Evolutionary conservation across 305 asterid species (phyloP).

Genomic region (Fraxinus nigra): DNA sequence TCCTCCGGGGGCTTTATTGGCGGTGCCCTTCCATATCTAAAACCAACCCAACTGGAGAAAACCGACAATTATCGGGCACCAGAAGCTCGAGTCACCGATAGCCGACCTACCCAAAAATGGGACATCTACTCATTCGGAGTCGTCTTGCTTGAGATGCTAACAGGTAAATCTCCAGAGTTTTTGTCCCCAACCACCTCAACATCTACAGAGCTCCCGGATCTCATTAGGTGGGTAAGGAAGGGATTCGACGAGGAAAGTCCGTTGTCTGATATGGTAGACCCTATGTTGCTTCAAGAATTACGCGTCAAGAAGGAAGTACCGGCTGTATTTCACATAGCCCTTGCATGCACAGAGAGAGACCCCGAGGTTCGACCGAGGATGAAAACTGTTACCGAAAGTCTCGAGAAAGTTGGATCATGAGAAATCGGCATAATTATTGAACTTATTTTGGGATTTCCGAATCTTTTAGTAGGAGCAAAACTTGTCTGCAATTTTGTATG

Average conservation of each 20-base stretch:
- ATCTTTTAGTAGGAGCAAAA: slow-evolving; percentile 7
- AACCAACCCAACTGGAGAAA: slow-evolving; percentile 54
- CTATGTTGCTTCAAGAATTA: slow-evolving; percentile 68
- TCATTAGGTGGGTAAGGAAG: slow-evolving; percentile 88
- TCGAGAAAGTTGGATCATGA: slow-evolving; percentile 69
- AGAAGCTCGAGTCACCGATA: slow-evolving; percentile 59
- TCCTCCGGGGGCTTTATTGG: slow-evolving; percentile 92
- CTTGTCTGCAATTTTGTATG: neutral
- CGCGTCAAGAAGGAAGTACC: slow-evolving; percentile 90
- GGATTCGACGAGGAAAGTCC: slow-evolving; percentile 82
- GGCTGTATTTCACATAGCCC: slow-evolving; percentile 68
- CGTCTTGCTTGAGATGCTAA: slow-evolving; percentile 71
- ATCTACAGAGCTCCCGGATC: slow-evolving; percentile 60
- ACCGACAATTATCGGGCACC: slow-evolving; percentile 76
- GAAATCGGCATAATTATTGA: neutral
- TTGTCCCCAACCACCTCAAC: slow-evolving; percentile 69
- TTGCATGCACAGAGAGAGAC: slow-evolving; percentile 82
- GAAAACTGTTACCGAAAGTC: slow-evolving; percentile 74
- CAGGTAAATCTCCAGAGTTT: slow-evolving; percentile 83
- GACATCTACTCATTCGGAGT: slow-evolving; percentile 92
- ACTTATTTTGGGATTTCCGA: neutral
- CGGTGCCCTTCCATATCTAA: slow-evolving; percentile 73
- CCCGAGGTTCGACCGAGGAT: slow-evolving; percentile 87
- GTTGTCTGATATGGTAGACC: slow-evolving; percentile 82
- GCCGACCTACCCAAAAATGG: slow-evolving; percentile 90